These are phyloP conservation scores for Chrysosporium queenslandicum DNA, from an alignment of 2,329 filamentous ascomycete species.

Conservation along the genomic window DNA sequence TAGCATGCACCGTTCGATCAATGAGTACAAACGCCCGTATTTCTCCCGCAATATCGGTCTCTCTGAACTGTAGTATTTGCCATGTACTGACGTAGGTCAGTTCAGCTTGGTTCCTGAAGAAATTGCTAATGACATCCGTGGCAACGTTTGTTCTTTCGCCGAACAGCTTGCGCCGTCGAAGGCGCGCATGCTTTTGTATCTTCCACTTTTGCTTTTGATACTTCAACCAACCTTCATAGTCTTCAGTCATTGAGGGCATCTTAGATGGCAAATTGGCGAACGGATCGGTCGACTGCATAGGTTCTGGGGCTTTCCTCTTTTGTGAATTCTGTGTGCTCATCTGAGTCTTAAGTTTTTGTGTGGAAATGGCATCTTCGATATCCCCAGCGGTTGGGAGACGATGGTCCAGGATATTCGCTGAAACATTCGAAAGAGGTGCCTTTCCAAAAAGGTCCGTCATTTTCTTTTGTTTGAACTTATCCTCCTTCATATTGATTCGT, in stretches of 20 bases:
- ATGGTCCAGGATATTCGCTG: slow-evolving; percentile 52
- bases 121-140: slow-evolving; percentile 53
- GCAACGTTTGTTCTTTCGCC: slow-evolving; percentile 63
- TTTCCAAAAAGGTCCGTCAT: slow-evolving; percentile 79
- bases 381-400: slow-evolving; percentile 50
- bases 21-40: slow-evolving; percentile 86
- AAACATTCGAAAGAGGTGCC: slow-evolving; percentile 58
- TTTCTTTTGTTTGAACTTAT: slow-evolving; percentile 97
- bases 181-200: slow-evolving; percentile 82
- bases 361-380: slow-evolving; percentile 59
- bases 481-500: slow-evolving; percentile 87
- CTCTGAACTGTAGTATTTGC: slow-evolving; percentile 81
- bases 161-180: slow-evolving; percentile 79
- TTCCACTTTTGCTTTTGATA: slow-evolving; percentile 99
- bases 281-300: slow-evolving; percentile 58
- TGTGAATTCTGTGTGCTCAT: slow-evolving; percentile 48
- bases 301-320: slow-evolving; percentile 65
- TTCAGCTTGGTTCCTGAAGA: slow-evolving; percentile 89
- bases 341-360: slow-evolving; percentile 54
- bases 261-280: slow-evolving; percentile 69
- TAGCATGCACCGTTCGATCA: slow-evolving; percentile 75
- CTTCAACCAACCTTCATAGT: slow-evolving; percentile 78
- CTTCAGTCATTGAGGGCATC: slow-evolving; percentile 74
- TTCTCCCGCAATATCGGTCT: slow-evolving; percentile 74
- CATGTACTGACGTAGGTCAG: slow-evolving; percentile 83